These are phyloP conservation scores for Claviceps fusiformis DNA, from an alignment of 2,329 filamentous ascomycete species.

Conservation along the genomic window DNA sequence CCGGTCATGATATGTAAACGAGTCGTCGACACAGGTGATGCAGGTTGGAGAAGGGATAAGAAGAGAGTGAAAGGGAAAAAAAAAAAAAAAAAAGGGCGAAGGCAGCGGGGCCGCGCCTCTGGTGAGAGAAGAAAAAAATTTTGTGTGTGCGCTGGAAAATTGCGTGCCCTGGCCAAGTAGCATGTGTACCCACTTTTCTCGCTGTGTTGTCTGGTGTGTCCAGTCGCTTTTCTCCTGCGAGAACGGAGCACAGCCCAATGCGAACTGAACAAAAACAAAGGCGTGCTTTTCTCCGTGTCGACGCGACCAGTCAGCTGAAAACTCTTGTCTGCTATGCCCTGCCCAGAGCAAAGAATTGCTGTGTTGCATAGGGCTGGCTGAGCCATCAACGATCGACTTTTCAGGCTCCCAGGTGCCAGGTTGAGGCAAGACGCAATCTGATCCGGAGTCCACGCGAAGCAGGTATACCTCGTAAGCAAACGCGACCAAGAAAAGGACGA, in stretches of 20 bases:
- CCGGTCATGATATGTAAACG: background rate
- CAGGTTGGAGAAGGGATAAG: background rate
- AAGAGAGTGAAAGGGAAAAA: background rate
- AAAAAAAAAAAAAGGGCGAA: background rate
- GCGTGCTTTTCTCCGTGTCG: background rate
- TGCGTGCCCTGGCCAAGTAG: background rate
- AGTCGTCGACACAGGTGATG: background rate
- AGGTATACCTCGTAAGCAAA: too few species aligned
- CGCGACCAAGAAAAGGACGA: too few species aligned
- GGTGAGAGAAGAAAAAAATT: background rate
- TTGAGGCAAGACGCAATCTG: too few species aligned
- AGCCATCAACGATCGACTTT: too few species aligned
- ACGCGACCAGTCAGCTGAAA: background rate
- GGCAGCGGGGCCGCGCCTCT: background rate
- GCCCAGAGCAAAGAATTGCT: too few species aligned
- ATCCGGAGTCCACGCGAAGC: too few species aligned
- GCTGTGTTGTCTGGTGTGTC: background rate
- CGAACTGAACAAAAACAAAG: background rate
- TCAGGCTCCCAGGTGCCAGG: too few species aligned
- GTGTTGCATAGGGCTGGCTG: too few species aligned
- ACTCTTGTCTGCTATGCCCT: too few species aligned
- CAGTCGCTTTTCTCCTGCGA: background rate
- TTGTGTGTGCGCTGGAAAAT: background rate
- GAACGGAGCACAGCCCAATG: background rate
- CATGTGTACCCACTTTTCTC: background rate